Conservation (phyloP, 306 rosid species). For the Fragaria ananassa region DNA sequence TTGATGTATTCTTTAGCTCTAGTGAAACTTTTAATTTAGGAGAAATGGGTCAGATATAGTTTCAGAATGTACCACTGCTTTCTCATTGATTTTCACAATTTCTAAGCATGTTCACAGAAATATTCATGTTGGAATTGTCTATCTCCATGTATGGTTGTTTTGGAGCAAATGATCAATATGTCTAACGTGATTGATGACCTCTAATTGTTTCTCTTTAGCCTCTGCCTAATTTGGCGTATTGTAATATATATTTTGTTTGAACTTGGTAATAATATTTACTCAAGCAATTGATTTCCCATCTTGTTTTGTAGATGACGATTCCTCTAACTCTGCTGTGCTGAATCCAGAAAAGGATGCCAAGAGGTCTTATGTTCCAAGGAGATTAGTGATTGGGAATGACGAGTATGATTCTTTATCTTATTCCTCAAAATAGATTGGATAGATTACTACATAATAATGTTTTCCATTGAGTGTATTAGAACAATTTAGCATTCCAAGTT, state of each 20-base stretch:
- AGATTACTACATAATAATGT: constrained; percentile 8
- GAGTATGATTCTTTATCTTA: constrained; percentile 61
- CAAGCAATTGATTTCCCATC: not conserved
- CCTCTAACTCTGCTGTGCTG: constrained; percentile 42
- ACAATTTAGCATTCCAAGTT: not conserved
- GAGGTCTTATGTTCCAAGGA: constrained; percentile 68
- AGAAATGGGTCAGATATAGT: not conserved
- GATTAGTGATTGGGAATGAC: constrained; percentile 88
- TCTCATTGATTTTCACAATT: not conserved
- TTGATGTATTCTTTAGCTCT: constrained; percentile 12
- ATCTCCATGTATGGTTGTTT: not conserved
- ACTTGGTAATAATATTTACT: constrained; percentile 20
- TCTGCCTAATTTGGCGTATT: not conserved
- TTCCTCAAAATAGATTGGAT: constrained; percentile 2
- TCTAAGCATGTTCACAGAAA: not conserved
- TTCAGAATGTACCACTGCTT: not conserved
- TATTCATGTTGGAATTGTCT: not conserved
- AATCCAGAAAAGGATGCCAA: constrained; percentile 50
- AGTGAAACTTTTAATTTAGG: not conserved
- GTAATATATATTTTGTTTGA: constrained; percentile 14
- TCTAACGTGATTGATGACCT: not conserved
- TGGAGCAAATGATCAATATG: not conserved
- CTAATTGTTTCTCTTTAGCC: not conserved
- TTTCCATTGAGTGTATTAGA: constrained; percentile 9
- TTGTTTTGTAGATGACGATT: constrained; percentile 52